phyloP scores from a whole-genome alignment of 75 land plant species.

The Isoetes taiwanensis region DNA sequence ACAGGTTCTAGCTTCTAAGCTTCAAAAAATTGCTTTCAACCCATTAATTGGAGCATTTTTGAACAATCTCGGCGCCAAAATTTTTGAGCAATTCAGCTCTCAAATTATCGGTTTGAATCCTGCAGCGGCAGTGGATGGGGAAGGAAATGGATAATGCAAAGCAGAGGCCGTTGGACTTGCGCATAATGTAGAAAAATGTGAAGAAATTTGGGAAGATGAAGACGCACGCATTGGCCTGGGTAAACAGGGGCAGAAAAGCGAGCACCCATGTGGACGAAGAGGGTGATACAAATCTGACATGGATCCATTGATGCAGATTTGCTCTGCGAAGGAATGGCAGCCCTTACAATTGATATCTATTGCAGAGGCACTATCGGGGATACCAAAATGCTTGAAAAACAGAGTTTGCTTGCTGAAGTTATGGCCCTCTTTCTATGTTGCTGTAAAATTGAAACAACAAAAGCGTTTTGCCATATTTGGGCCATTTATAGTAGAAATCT shows the following conservation, averaged over 20 bases:
- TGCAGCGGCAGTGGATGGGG: no score
- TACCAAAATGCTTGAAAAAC: conserved; percentile 33
- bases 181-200: conserved; percentile 37
- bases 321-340: conserved; percentile 26
- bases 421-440: no score
- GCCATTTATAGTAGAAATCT: no score
- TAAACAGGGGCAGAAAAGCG: conserved; percentile 14
- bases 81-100: no score
- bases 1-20: no score
- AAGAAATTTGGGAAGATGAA: conserved; percentile 35
- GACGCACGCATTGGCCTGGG: conserved; percentile 32
- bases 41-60: no score
- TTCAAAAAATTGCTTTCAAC: no score
- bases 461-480: no score
- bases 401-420: conserved; percentile 9
- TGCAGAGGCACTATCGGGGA: conserved; percentile 27
- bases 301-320: conserved; percentile 26
- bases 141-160: no score
- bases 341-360: conserved; percentile 38
- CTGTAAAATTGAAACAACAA: no score
- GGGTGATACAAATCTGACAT: conserved; percentile 34
- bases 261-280: conserved; percentile 22
- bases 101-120: no score
- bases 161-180: conserved; percentile 30
- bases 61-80: no score